Base-by-base conservation (phyloP, 768 basidiomycete species). In the Lentinus brumalis region DNA sequence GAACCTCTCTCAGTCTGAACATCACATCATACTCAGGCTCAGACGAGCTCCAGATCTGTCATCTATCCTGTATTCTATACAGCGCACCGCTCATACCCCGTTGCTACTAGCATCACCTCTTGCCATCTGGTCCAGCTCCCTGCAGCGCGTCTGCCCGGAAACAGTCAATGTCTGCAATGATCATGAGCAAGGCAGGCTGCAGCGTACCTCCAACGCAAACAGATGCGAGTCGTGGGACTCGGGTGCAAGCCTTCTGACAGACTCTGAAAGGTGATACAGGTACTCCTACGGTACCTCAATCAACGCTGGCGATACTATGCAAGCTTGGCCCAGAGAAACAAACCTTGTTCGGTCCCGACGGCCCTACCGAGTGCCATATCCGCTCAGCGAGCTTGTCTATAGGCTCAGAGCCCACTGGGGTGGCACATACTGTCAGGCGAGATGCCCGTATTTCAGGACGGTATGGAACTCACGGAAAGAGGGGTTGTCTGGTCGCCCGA, bases 301-400 rank as follows among this genome's bases (percentile, higher is more conserved):
- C 42, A 21, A 63, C 21, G 12, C 26, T 26, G 21, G 21, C 21
- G 12, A 41, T 50, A 32, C 14, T 15, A n/a, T 14, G 26, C 35
- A 41, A 42, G 41, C 41, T 5, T 21, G 26, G 15, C 35, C 35
- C 35, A 14, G 6, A 11, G 3, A 29, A 21, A 49, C n/a, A 12
- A 9, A 91, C 94, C 79, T 94, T 96, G 78, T 98, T 98, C 2
- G 78, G 83, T 0, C 96, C 96, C 0, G 95, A 97, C 0, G 95
- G 94, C 0, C 96, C 96, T 0, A 85, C 81, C 0, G 90, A 87
- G 29, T 74, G 73, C 82, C 86, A 89, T 52, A 98, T 96, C 4
- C 78, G 78, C 35, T 81, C 68, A 0, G 93, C 86, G 4, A 96
- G 83, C 2, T 66, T 57, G 41, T 86, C 83, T n/a, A 94, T 75